Percentiles rank a stretch among this genome's conserved stretches.
phyloP scores from a whole-genome alignment of 1,284 basidiomycete species.

The Heliocybe sulcata region DNA sequence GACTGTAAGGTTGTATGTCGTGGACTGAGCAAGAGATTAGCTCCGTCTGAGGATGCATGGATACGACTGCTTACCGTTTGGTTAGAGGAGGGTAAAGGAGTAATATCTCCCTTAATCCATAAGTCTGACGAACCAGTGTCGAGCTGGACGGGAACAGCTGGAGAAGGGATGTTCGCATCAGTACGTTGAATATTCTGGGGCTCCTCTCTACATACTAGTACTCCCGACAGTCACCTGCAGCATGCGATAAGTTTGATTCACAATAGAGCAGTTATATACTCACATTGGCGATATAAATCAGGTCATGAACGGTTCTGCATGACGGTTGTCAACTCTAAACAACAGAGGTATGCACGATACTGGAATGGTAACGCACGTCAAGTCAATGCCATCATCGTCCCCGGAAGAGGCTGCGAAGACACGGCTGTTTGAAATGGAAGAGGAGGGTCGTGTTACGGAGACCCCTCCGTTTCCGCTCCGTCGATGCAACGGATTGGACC shows the following conservation, averaged over 20 bases:
- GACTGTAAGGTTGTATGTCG: slow-evolving; percentile 20
- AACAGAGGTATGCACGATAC: not conserved
- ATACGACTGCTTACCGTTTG: slow-evolving; percentile 37
- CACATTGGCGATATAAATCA: slow-evolving; percentile 72
- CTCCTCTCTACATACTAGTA: slow-evolving; percentile 34
- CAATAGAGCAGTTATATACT: slow-evolving; percentile 18
- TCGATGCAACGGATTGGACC: slow-evolving; percentile 6
- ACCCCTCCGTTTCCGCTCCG: slow-evolving; percentile 4
- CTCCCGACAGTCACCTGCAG: slow-evolving; percentile 58
- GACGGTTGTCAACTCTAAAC: not conserved
- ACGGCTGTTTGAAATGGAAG: slow-evolving; percentile 4
- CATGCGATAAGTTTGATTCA: slow-evolving; percentile 3
- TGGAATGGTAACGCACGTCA: slow-evolving; percentile 19
- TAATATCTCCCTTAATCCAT: slow-evolving; percentile 53
- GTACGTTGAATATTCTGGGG: not conserved
- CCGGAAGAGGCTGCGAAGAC: slow-evolving; percentile 14
- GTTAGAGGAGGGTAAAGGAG: slow-evolving; percentile 43
- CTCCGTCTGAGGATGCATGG: not conserved
- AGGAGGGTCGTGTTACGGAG: not conserved
- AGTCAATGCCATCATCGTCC: slow-evolving; percentile 17
- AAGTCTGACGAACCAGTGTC: slow-evolving; percentile 80
- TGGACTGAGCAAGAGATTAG: slow-evolving; percentile 10
- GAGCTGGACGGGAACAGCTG: slow-evolving; percentile 64
- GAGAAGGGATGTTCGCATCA: slow-evolving; percentile 4
- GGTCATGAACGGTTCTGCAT: slow-evolving; percentile 57